Percentiles rank a stretch among this genome's conserved stretches.
phyloP scores from a whole-genome alignment of 441 rosid genomes.

The Viola pubescens region DNA sequence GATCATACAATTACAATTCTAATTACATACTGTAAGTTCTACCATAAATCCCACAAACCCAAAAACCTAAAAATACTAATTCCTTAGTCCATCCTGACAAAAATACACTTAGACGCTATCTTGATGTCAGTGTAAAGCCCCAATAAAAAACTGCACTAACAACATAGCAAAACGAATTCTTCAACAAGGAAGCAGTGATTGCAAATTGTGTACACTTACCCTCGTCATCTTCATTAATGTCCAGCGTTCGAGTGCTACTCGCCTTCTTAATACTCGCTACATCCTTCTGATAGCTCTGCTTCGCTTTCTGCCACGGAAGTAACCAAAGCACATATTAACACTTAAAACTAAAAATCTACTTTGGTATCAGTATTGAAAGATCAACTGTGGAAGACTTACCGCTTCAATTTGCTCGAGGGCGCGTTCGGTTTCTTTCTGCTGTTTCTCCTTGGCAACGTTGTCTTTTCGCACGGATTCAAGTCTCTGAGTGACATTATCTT shows the following conservation, averaged over 20 bases:
- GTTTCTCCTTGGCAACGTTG: constrained; percentile 71
- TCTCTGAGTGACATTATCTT: constrained; percentile 62
- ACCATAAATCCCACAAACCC: too few relatives aligned
- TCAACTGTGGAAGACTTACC: constrained; percentile 32
- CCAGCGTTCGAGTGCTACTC: constrained; percentile 39
- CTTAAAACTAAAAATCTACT: background rate
- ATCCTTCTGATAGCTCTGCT: constrained; percentile 87
- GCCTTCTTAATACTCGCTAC: constrained; percentile 52
- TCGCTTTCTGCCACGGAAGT: constrained; percentile 64
- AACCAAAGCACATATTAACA: background rate
- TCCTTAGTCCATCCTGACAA: too few relatives aligned
- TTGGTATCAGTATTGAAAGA: background rate
- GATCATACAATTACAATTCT: too few relatives aligned
- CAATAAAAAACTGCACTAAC: too few relatives aligned
- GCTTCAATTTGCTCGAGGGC: constrained; percentile 84
- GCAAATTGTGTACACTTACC: constrained; percentile 31
- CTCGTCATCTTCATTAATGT: constrained; percentile 39
- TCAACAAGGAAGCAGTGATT: background rate
- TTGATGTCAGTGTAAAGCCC: too few relatives aligned
- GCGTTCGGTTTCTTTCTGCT: constrained; percentile 56
- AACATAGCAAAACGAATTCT: too few relatives aligned
- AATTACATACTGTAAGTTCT: too few relatives aligned
- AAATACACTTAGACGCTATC: too few relatives aligned
- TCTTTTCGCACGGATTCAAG: constrained; percentile 71
- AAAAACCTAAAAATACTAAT: too few relatives aligned